Evolutionary conservation across 2,329 filamentous ascomycete genomes (phyloP), one percentile per base, ranked within the genome.

Genomic region (Malbranchea zuffiana): DNA sequence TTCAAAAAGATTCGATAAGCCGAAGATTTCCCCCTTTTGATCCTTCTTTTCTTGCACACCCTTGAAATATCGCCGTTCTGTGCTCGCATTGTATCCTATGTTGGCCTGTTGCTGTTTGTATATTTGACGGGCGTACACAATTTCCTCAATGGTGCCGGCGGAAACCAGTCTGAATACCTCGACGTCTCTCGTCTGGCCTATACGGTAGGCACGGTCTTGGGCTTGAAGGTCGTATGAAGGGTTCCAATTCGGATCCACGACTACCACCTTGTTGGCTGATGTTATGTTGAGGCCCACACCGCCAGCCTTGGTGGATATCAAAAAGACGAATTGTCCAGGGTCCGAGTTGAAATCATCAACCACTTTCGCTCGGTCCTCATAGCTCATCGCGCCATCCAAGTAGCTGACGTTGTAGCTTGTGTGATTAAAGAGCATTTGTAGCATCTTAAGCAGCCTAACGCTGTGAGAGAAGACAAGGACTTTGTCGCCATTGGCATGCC

Each of bases 21-120:
- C 90, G 48, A 98, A 98, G 15, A 98, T 84, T 57, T 98, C 90
- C 11, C 90, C 90, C 49, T 88, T 88, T 46, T 87, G 78, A 18
- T 75, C 74, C 16, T 75, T 75, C 47, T 84, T 75, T 44, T 92
- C 80, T 60, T 95, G 88, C 0, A 96, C 84, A 26, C 90, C 90
- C 47, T 81, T 86, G 65, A 98, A 98, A 58, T 98, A 98, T 1
- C 90, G 77, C 3, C 90, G 78, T 59, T 98, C 90, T 4, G 79
- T 81, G 0, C 84, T 92, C 0, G 90, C 90, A 21, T 80, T 92
- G 59, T 98, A 96, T 1, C 84, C 90, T 41, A 98, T 96, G 52
- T 95, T 96, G 17, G 90, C 88, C 62, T 96, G 90, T 52, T 98
- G 90, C 54, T 98, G 90, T 59, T 98, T 98, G 69, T 98, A 98